Conservation (phyloP, 2,329 filamentous ascomycete genomes). For the Claviceps citrina region DNA sequence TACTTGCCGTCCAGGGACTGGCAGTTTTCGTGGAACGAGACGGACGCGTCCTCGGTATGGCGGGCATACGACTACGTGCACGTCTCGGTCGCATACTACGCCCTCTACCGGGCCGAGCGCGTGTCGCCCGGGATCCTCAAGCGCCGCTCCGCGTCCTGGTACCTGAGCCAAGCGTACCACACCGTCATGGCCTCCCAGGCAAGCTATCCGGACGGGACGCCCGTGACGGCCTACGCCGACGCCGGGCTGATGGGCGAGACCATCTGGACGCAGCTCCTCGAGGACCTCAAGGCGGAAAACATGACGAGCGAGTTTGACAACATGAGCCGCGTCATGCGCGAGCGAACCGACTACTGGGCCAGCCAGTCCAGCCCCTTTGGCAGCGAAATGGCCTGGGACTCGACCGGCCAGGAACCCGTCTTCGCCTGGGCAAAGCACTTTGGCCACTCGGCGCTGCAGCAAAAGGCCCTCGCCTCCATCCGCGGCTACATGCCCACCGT, state of each 20-base stretch:
- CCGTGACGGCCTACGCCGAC: constrained; percentile 26
- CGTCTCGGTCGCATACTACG: constrained; percentile 39
- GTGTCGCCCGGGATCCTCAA: constrained; percentile 29
- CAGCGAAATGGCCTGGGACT: constrained; percentile 49
- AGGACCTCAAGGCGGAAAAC: constrained; percentile 33
- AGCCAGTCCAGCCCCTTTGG: constrained; percentile 37
- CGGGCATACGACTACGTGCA: constrained; percentile 47
- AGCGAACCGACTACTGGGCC: constrained; percentile 35
- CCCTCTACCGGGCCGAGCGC: constrained; percentile 37
- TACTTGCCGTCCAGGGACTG: constrained; percentile 32
- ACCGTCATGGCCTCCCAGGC: constrained; percentile 16
- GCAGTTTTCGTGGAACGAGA: constrained; percentile 35
- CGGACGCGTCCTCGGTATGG: constrained; percentile 27
- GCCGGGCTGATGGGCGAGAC: constrained; percentile 45
- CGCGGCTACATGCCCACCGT: constrained; percentile 42
- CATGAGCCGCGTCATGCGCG: constrained; percentile 31
- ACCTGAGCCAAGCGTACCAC: constrained; percentile 36
- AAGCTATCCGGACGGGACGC: constrained; percentile 12
- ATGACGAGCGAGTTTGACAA: constrained; percentile 22
- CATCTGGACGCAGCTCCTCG: constrained; percentile 36
- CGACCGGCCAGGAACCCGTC: constrained; percentile 44
- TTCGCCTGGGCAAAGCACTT: constrained; percentile 39
- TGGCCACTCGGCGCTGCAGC: background rate
- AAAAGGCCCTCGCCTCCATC: constrained; percentile 37
- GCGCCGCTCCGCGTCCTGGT: constrained; percentile 34